A percentile compares a stretch with the other conserved stretches of the same genome.
phyloP scores from a whole-genome alignment of 2,329 filamentous ascomycete genomes.

The Ascochyta viciae-villosae region DNA sequence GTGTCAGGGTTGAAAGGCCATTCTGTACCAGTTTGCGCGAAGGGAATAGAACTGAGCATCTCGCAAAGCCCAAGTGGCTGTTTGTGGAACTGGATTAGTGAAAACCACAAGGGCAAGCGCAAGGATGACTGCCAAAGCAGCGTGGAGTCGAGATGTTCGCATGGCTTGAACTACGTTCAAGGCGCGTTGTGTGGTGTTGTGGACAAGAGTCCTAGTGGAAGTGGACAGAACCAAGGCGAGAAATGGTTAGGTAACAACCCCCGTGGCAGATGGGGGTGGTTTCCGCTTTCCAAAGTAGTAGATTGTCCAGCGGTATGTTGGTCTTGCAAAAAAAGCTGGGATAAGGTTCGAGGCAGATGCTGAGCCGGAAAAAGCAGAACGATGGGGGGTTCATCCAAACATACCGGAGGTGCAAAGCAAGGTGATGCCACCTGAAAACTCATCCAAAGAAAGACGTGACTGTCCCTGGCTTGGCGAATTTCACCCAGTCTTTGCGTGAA shows the following conservation, averaged over 20 bases:
- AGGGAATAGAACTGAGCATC: conserved; percentile 11
- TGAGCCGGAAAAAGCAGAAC: background rate
- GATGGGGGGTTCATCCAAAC: background rate
- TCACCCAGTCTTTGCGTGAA: background rate
- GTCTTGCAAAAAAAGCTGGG: background rate
- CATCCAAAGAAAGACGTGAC: background rate
- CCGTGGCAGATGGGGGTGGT: background rate
- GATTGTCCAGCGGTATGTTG: background rate
- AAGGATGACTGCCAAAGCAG: background rate
- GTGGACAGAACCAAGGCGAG: background rate
- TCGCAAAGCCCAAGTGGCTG: background rate
- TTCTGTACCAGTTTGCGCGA: conserved; percentile 14
- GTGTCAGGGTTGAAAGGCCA: background rate
- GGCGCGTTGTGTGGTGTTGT: background rate
- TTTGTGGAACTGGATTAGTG: background rate
- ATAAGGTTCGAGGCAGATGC: background rate
- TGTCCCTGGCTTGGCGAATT: conserved; percentile 2
- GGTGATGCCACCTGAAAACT: background rate
- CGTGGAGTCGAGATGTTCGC: background rate
- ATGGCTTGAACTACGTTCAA: background rate
- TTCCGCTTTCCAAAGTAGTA: background rate
- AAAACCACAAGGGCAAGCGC: background rate
- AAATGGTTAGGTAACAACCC: background rate
- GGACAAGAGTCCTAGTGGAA: background rate
- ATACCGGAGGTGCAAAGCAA: background rate